These are phyloP conservation scores for Colletotrichum tamarilloi DNA, from an alignment of 2,329 filamentous ascomycete genomes.

Conservation along the genomic window DNA sequence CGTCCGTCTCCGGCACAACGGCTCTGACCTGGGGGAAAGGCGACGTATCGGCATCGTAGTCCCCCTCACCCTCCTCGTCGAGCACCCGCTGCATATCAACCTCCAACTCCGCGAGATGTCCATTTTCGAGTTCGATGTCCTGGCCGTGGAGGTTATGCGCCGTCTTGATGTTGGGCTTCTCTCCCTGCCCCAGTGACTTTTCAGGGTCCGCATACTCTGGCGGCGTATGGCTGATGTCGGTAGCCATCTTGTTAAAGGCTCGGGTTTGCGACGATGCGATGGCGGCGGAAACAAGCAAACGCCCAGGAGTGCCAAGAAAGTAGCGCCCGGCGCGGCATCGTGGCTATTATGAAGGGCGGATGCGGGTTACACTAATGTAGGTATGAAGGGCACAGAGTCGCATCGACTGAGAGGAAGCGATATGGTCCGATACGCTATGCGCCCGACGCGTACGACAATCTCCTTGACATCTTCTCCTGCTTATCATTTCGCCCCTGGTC, in stretches of 20 bases:
- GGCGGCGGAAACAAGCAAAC: background rate
- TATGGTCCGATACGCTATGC: background rate
- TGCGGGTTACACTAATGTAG: background rate
- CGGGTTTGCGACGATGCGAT: background rate
- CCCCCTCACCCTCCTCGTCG: conserved; percentile 8
- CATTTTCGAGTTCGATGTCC: conserved; percentile 28
- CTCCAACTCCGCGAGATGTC: conserved; percentile 30
- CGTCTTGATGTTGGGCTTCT: conserved; percentile 12
- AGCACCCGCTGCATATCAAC: conserved; percentile 28
- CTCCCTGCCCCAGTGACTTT: background rate
- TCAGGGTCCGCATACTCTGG: conserved; percentile 8
- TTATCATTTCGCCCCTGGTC: background rate
- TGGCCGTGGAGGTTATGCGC: conserved; percentile 17
- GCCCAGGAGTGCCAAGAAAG: conserved; percentile 24
- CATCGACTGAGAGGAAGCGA: background rate
- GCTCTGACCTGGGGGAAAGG: conserved; percentile 50
- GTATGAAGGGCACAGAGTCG: background rate
- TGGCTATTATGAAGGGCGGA: background rate
- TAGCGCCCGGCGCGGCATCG: conserved; percentile 34
- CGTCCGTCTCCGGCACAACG: conserved; percentile 52
- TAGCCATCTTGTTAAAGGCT: background rate
- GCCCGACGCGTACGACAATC: background rate
- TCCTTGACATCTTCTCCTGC: background rate
- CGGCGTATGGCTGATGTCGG: conserved; percentile 26
- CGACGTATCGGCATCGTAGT: conserved; percentile 40